Base-by-base conservation (phyloP, 331 rosid species). In the Malus hybrid region DNA sequence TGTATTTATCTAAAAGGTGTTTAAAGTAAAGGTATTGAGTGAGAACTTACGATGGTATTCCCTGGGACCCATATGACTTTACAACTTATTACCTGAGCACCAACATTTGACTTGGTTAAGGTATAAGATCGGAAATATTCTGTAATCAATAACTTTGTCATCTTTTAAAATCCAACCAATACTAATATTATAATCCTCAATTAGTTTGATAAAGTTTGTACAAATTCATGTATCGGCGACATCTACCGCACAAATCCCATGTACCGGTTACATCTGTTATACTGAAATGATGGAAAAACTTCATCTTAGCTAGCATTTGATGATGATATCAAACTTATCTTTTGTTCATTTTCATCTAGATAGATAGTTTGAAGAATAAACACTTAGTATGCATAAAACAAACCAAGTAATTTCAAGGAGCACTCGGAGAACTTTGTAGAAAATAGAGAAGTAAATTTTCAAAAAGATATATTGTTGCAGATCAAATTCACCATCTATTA, bases 31-130 rank as follows among this genome's bases (percentile, higher is more conserved):
- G 65, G 3, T 22, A 12, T 5, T 29, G 69, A 10, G 69, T 13
- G 4, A 34, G 27, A 64, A 20, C 19, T 52, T 15, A 19, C 3
- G 0, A 52, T 2, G 59, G 59, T 1, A 59, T 27, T 52, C 2
- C 16, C 61, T 20, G 75, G 71, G 77, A 27, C 79, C 80, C 86
- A 72, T 48, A 19, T 68, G 67, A 79, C 82, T 67, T 65, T 60
- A 70, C 71, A 68, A 63, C 55, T 76, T 54, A 57, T 78, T 52
- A 54, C 32, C 36, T 46, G 34, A 10, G 46, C 63, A 73, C 78
- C 54, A n/a, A 61, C 18, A 52, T 69, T 80, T 83, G 85, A 77
- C 81, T 60, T 70, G 57, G 34, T 50, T 73, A 28, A 62, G 20
- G 67, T 62, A 7, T 22, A 7, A 24, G 9, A 39, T 59, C 11